These are phyloP conservation scores for Arxiozyma heterogenica DNA, from an alignment of 1,139 yeast genomes.

Conservation along the genomic window DNA sequence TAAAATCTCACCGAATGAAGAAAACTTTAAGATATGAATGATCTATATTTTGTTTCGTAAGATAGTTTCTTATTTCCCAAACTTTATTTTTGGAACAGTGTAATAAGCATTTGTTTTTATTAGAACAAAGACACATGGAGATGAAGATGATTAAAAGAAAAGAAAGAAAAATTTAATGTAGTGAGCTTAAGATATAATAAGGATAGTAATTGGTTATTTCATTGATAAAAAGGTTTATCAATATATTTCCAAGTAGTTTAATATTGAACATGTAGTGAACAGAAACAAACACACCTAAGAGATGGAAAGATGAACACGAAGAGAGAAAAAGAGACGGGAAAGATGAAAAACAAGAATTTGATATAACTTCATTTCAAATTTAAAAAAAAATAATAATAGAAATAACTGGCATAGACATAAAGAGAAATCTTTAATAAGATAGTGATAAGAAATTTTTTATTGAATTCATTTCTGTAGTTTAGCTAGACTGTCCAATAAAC, in stretches of 20 bases:
- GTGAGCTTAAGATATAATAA: background rate
- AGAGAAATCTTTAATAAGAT: background rate
- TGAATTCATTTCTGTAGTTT: constrained; percentile 26
- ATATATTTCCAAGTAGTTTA: background rate
- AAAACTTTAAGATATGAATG: background rate
- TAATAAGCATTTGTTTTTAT: background rate
- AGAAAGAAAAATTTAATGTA: background rate
- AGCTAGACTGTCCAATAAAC: constrained; percentile 32
- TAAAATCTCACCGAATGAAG: background rate
- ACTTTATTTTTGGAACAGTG: background rate
- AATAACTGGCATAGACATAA: background rate
- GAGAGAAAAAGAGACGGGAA: background rate
- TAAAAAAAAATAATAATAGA: background rate
- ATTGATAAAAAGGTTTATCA: background rate
- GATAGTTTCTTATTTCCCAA: background rate
- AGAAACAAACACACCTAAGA: constrained; percentile 5
- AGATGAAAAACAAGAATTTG: background rate
- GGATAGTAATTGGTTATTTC: background rate
- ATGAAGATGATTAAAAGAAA: background rate
- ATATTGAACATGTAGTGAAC: background rate
- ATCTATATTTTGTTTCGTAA: background rate
- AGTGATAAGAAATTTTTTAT: background rate
- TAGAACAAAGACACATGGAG: background rate
- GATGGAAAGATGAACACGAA: constrained; percentile 33
- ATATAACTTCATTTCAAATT: background rate